Conservation (phyloP, 352 stramenopile species). For the Globisporangium apiculatum region DNA sequence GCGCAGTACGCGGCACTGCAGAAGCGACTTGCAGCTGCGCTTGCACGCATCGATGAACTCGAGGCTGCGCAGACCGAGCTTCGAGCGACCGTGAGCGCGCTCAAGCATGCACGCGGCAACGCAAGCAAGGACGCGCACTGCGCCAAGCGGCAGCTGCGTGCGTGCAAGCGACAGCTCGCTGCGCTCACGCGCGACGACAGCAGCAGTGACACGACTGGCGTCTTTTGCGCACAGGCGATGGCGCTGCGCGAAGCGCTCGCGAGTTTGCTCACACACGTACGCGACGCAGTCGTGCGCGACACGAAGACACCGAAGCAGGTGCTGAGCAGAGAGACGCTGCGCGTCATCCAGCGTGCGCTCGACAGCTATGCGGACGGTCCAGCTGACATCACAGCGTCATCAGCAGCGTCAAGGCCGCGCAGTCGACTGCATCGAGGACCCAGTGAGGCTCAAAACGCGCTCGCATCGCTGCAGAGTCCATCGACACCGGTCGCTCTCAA, state of each 20-base stretch:
- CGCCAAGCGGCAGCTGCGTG: conserved; percentile 48
- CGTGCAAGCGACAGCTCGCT: conserved; percentile 32
- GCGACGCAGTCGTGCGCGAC: conserved; percentile 40
- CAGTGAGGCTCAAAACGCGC: not conserved
- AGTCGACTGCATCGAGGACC: not conserved
- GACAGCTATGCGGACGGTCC: not conserved
- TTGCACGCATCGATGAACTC: conserved; percentile 20
- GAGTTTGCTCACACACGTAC: conserved; percentile 32
- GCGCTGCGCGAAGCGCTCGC: conserved; percentile 29
- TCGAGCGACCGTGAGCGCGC: conserved; percentile 24
- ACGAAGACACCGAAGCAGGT: conserved; percentile 53
- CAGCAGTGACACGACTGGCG: conserved; percentile 21
- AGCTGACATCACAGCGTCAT: not conserved
- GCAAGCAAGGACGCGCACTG: conserved; percentile 49
- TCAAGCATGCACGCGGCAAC: conserved; percentile 46
- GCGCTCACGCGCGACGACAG: conserved; percentile 18
- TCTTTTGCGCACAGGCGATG: conserved; percentile 37
- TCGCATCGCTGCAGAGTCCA: not conserved
- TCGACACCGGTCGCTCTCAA: not conserved
- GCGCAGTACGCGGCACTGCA: conserved; percentile 28
- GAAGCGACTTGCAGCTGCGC: conserved; percentile 13
- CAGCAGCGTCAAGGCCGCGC: not conserved
- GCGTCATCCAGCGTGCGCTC: conserved; percentile 19
- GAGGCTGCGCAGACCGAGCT: conserved; percentile 33
- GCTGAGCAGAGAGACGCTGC: conserved; percentile 46